Conservation (phyloP, 768 basidiomycete species). For the Cubamyces sp. region DNA sequence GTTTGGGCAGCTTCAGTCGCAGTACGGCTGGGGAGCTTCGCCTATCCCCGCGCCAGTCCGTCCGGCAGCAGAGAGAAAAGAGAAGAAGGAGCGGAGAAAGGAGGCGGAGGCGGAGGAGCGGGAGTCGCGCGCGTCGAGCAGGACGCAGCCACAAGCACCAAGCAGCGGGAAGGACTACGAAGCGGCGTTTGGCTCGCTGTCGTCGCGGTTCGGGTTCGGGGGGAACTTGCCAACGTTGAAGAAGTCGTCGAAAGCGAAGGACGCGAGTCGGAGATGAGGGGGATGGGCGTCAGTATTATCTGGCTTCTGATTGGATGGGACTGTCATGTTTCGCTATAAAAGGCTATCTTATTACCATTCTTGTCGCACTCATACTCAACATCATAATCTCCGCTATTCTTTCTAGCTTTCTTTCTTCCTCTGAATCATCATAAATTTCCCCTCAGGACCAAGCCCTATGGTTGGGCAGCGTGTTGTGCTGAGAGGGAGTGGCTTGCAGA, state of each 20-base stretch:
- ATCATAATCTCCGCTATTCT: too few species aligned
- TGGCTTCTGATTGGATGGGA: background rate
- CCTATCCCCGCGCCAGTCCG: background rate
- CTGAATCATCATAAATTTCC: too few species aligned
- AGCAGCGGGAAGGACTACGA: constrained; percentile 5
- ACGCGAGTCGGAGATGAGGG: background rate
- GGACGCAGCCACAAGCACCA: background rate
- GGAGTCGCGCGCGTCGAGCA: background rate
- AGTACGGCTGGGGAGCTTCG: constrained; percentile 20
- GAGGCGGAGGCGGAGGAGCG: background rate
- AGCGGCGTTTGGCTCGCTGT: constrained; percentile 9
- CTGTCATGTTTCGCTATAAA: background rate
- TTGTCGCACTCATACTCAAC: background rate
- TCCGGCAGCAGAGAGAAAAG: background rate
- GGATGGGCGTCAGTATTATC: background rate
- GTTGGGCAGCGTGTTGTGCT: too few species aligned
- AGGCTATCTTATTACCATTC: background rate
- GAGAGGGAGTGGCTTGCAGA: too few species aligned
- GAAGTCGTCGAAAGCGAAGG: background rate
- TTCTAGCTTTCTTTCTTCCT: too few species aligned
- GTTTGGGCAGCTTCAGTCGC: constrained; percentile 16
- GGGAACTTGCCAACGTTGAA: constrained; percentile 2
- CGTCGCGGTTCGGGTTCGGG: constrained; percentile 17
- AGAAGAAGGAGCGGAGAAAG: constrained; percentile 11
- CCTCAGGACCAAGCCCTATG: too few species aligned